Evolutionary conservation across 2,329 filamentous ascomycete genomes (phyloP).

Genomic region (Aspergillus nomiae): DNA sequence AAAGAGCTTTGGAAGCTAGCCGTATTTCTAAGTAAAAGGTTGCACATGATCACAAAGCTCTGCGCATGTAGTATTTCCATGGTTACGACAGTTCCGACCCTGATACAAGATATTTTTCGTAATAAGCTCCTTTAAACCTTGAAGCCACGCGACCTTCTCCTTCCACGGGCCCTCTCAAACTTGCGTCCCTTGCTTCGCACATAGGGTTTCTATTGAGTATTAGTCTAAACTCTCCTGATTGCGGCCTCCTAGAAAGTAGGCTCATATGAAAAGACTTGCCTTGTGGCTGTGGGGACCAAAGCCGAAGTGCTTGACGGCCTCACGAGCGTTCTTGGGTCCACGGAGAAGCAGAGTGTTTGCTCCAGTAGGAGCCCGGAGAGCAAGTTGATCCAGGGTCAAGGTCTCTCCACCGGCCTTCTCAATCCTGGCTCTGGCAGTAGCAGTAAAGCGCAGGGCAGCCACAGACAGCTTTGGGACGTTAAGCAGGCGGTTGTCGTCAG

Average conservation of each 20-base stretch:
- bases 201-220: constrained; percentile 77
- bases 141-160: constrained; percentile 98
- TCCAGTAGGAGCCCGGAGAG: constrained; percentile 90
- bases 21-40: background rate
- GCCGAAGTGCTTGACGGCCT: constrained; percentile 99
- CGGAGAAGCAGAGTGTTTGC: constrained; percentile 96
- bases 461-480: constrained; percentile 89
- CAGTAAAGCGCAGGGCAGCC: constrained; percentile 94
- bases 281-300: constrained; percentile 98
- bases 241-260: no score
- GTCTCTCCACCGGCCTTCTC: constrained; percentile 90
- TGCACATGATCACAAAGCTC: background rate
- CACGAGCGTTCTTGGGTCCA: constrained; percentile 96
- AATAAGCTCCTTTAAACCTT: constrained; percentile 76
- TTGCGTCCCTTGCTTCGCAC: constrained; percentile 99
- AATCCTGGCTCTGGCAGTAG: constrained; percentile 92
- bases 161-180: constrained; percentile 98
- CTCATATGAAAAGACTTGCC: constrained; percentile 54
- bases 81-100: constrained; percentile 5
- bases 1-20: constrained; percentile 1
- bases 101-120: constrained; percentile 5
- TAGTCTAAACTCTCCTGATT: constrained; percentile 8
- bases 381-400: constrained; percentile 96
- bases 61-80: constrained; percentile 4
- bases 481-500: constrained; percentile 94